phyloP scores from a whole-genome alignment of 1,284 basidiomycete genomes.

The Ustilago curta region DNA sequence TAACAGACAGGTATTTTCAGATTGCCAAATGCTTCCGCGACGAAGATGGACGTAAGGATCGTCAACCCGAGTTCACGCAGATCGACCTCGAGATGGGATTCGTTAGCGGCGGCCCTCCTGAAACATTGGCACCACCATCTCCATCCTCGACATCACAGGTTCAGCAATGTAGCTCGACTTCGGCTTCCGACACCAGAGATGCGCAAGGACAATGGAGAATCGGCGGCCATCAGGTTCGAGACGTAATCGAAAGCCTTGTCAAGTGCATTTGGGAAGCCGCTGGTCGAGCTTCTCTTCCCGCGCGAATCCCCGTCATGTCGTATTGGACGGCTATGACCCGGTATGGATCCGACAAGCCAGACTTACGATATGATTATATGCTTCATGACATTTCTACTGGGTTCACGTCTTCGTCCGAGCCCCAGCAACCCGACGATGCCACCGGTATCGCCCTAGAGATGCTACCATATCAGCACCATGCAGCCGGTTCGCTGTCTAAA shows the following conservation, averaged over 20 bases:
- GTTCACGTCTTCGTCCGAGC: conserved; percentile 17
- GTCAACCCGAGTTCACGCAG: conserved; percentile 97
- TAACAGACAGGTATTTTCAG: conserved; percentile 89
- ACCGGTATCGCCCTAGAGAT: conserved; percentile 37
- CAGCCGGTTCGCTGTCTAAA: conserved; percentile 39
- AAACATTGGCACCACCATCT: not conserved
- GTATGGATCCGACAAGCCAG: conserved; percentile 95
- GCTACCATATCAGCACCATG: conserved; percentile 37
- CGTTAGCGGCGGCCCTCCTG: conserved; percentile 79
- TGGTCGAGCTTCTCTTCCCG: conserved; percentile 74
- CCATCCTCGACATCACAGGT: not conserved
- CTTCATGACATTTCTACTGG: conserved; percentile 49
- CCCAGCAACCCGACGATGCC: not conserved
- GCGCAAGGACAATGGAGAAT: conserved; percentile 77
- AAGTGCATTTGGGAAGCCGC: conserved; percentile 77
- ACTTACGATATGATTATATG: conserved; percentile 81
- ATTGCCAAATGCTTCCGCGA: conserved; percentile 94
- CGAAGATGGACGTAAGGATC: conserved; percentile 91
- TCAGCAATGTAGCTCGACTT: not conserved
- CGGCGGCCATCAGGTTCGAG: conserved; percentile 61
- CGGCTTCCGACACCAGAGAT: conserved; percentile 19
- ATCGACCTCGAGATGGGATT: conserved; percentile 97
- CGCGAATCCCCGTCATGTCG: conserved; percentile 53
- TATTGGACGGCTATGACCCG: conserved; percentile 57
- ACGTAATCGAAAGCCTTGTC: conserved; percentile 58